phyloP scores from a whole-genome alignment of 1,284 basidiomycete species.

The Cutaneotrichosporon cavernicola region DNA sequence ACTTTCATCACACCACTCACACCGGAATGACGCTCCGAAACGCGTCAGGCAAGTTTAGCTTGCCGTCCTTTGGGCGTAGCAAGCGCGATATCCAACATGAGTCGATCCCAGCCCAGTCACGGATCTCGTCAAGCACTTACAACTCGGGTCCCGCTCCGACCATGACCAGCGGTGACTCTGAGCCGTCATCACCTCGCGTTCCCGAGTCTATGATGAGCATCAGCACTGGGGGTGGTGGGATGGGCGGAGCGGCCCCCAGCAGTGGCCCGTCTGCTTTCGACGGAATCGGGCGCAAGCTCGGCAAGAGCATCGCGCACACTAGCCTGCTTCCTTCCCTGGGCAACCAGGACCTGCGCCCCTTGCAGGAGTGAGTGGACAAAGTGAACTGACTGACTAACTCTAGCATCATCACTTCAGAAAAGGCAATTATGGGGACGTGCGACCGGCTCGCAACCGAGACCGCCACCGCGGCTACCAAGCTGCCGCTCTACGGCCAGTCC shows the following conservation, averaged over 20 bases:
- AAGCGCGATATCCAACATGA: constrained; percentile 21
- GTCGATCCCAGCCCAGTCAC: neutral
- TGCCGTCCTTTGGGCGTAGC: constrained; percentile 35
- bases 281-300: constrained; percentile 42
- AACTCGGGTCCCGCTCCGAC: constrained; percentile 1
- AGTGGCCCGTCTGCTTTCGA: constrained; percentile 26
- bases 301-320: constrained; percentile 48
- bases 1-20: neutral
- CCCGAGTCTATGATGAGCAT: constrained; percentile 8
- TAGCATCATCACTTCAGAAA: constrained; percentile 85
- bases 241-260: constrained; percentile 3
- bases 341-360: constrained; percentile 73
- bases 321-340: constrained; percentile 66
- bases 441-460: constrained; percentile 60
- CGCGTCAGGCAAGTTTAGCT: constrained; percentile 45
- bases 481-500: constrained; percentile 73
- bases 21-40: constrained; percentile 38
- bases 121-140: constrained; percentile 12
- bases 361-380: constrained; percentile 60
- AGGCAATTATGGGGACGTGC: constrained; percentile 71
- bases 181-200: constrained; percentile 10
- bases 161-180: constrained; percentile 1
- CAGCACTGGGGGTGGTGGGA: constrained; percentile 4
- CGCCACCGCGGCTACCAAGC: constrained; percentile 72
- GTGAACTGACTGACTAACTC: constrained; percentile 7